Evolutionary conservation across 2,329 filamentous ascomycete species (phyloP), one percentile per base, ranked within the genome.

Genomic region (Catunica adiposa): DNA sequence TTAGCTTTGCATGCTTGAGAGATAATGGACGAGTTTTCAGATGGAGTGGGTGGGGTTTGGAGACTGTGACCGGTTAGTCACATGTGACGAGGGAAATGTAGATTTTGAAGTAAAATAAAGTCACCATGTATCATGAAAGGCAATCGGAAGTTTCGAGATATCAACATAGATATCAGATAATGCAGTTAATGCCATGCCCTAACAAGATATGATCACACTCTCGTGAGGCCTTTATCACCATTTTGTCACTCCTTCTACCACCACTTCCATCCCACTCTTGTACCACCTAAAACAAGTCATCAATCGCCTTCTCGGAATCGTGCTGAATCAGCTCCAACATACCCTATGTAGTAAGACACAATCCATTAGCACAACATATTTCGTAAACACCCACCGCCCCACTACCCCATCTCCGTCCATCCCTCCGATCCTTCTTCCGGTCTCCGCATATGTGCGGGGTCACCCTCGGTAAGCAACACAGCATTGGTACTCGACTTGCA

Each of bases 301-400:
- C 80, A 61, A 98, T 84, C 15, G 83, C 82, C 71, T 96, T 96
- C 67, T 96, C 89, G 7, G 89, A 86, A 66, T 98, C 92, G 63
- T 89, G 86, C 65, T 86, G 85, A 64, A 98, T 95, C 64, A 98
- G 70, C 31, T 95, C 89, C 55, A 92, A 70, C 92, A 98, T 98
- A 26, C 90, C 92, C 88, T 94, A 22, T 44, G 40, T 7, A 22
- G 40, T 44, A 44, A 44, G 20, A 44, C 40, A 44, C 40, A 44
- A 44, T 34, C 29, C 29, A 11, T 34, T 34, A 34, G 11, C 29
- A 34, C 29, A 34, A 34, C 29, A 34, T 5, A 34, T 34, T 11
- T 34, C 29, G 29, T 34, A 34, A 34, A 34, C 29, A 34, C 29
- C 29, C 29, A 34, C 29, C 29, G 29, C 29, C 29, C 11, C 29